These are phyloP conservation scores for Globisporangium uncinulatum DNA, from an alignment of 352 stramenopile species.

Conservation along the genomic window DNA sequence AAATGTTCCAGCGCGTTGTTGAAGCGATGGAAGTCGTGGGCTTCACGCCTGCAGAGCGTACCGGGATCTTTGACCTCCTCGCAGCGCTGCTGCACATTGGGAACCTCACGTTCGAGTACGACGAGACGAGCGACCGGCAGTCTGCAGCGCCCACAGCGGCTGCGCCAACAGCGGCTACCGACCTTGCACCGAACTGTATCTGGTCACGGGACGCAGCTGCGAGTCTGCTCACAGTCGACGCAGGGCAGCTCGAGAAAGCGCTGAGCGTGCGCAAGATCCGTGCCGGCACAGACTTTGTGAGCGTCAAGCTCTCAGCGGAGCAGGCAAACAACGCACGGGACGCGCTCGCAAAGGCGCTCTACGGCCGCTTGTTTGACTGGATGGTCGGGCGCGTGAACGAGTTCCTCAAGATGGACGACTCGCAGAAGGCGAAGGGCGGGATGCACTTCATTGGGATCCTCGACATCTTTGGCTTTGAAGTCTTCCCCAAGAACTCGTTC, in stretches of 20 bases:
- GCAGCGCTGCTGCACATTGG: conserved; percentile 87
- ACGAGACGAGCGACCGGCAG: conserved; percentile 53
- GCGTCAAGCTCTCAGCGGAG: conserved; percentile 75
- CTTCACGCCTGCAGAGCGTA: conserved; percentile 68
- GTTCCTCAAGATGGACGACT: conserved; percentile 77
- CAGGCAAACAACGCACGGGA: conserved; percentile 83
- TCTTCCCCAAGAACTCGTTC: conserved; percentile 89
- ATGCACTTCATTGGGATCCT: conserved; percentile 86
- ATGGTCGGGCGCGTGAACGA: conserved; percentile 87
- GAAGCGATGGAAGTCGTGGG: conserved; percentile 82
- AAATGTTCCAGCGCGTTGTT: conserved; percentile 77
- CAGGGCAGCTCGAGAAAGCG: conserved; percentile 60
- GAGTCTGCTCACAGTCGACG: conserved; percentile 63
- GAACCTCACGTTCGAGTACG: conserved; percentile 83
- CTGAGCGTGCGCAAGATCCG: conserved; percentile 79
- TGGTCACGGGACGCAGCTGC: conserved; percentile 72
- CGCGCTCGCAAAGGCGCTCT: conserved; percentile 79
- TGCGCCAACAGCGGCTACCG: conserved; percentile 21
- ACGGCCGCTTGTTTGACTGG: conserved; percentile 89
- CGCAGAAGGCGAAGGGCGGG: conserved; percentile 47
- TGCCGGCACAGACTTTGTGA: conserved; percentile 78
- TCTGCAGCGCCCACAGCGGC: conserved; percentile 19
- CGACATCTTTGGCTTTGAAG: conserved; percentile 92
- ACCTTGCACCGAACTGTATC: conserved; percentile 53
- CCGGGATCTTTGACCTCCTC: conserved; percentile 76